A percentile compares a stretch with the other conserved stretches of the same genome.
These are phyloP conservation scores for Penicillium sp. DNA, from an alignment of 2,329 filamentous ascomycete species.

Conservation along the genomic window DNA sequence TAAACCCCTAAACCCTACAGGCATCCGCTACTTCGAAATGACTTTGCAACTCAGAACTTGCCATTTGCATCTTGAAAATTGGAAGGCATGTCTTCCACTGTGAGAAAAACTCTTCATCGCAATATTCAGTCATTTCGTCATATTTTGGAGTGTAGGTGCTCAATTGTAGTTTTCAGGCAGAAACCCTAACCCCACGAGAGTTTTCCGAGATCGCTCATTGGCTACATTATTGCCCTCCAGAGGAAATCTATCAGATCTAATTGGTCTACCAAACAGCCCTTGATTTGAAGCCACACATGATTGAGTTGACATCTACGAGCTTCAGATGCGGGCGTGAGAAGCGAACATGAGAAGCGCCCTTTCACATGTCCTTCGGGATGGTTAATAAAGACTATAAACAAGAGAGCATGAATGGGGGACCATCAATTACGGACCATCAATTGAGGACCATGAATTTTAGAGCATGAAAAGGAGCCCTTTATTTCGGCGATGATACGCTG, in stretches of 20 bases:
- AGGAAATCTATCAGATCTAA: not conserved
- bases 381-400: no score
- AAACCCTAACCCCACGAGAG: not conserved
- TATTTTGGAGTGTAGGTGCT: not conserved
- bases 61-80: not conserved
- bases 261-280: not conserved
- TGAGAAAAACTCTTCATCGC: not conserved
- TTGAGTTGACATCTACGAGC: not conserved
- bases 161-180: not conserved
- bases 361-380: no score
- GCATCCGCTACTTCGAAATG: not conserved
- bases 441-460: no score
- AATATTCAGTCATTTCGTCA: not conserved
- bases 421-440: no score
- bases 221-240: no score
- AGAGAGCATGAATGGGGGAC: no score
- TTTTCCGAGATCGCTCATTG: no score
- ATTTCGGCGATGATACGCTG: no score
- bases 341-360: no score
- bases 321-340: no score
- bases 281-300: not conserved
- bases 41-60: not conserved
- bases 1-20: not conserved
- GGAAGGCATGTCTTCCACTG: accelerated
- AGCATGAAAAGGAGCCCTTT: no score